A percentile compares a stretch with the other conserved stretches of the same genome.
phyloP scores from a whole-genome alignment of 1,139 yeast species.

The Blastobotrys apis region DNA sequence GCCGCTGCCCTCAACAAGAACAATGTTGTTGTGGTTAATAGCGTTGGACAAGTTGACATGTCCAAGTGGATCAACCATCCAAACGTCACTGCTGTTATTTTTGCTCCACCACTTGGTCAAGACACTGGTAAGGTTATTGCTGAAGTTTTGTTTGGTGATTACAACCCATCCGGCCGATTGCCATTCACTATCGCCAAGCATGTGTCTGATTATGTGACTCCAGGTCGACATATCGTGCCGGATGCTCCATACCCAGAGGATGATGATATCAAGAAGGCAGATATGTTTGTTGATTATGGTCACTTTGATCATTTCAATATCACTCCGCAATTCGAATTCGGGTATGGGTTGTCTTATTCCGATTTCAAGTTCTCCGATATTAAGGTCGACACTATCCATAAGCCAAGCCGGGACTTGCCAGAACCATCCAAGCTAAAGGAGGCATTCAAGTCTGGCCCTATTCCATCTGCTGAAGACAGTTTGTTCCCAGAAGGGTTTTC shows the following conservation, averaged over 20 bases:
- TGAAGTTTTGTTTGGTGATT: conserved; percentile 53
- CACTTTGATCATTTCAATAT: conserved; percentile 54
- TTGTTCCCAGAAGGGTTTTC: conserved; percentile 42
- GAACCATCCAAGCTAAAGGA: conserved; percentile 43
- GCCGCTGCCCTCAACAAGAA: conserved; percentile 36
- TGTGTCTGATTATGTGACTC: conserved; percentile 39
- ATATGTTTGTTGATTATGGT: conserved; percentile 43
- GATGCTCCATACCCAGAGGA: conserved; percentile 46
- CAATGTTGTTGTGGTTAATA: neutral
- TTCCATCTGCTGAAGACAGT: conserved; percentile 45
- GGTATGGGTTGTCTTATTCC: conserved; percentile 57
- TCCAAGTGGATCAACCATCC: conserved; percentile 47
- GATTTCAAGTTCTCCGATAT: conserved; percentile 33
- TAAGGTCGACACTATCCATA: conserved; percentile 41
- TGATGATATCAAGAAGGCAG: conserved; percentile 35
- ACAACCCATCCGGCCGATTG: conserved; percentile 57
- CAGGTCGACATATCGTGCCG: too few relatives aligned
- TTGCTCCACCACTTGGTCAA: conserved; percentile 57
- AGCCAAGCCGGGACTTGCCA: conserved; percentile 49
- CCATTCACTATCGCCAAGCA: conserved; percentile 62
- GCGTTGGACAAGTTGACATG: conserved; percentile 1
- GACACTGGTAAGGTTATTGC: conserved; percentile 47
- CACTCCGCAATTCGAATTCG: conserved; percentile 57
- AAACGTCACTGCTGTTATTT: conserved; percentile 54
- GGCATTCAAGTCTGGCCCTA: conserved; percentile 32